These are phyloP conservation scores for Rhododendron henanense DNA, from an alignment of 148 eudicot genomes.

Conservation along the genomic window DNA sequence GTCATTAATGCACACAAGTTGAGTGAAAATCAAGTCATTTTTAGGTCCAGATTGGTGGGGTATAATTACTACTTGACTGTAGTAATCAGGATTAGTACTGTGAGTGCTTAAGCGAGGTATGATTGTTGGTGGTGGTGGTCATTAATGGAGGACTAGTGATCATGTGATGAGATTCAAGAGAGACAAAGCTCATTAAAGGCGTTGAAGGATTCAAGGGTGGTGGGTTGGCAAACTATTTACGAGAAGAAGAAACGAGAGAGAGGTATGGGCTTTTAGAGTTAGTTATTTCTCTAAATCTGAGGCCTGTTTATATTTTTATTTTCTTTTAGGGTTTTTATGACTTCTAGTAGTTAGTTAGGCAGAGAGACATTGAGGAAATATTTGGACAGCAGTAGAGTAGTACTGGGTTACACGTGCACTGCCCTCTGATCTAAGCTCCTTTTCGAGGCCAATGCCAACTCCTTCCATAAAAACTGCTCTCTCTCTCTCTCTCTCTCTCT, in stretches of 20 bases:
- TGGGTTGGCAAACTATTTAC: conserved; percentile 8
- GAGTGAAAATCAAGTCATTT: background rate
- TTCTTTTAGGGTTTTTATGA: background rate
- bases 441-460: conserved; percentile 31
- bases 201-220: background rate
- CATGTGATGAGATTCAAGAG: background rate
- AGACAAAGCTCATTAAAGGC: conserved; percentile 6
- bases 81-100: background rate
- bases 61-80: background rate
- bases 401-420: conserved; percentile 31
- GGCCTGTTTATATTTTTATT: background rate
- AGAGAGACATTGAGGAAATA: background rate
- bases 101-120: background rate
- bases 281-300: conserved; percentile 2
- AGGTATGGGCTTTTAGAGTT: conserved; percentile 13
- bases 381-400: background rate
- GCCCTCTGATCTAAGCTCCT: conserved; percentile 18
- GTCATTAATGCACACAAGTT: background rate
- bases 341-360: background rate
- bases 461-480: background rate
- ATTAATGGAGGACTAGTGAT: background rate
- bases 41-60: background rate
- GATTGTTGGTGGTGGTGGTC: background rate
- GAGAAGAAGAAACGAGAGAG: background rate
- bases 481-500: background rate